Base-by-base conservation (phyloP, 2,329 filamentous ascomycete species). In the Apiospora marii region DNA sequence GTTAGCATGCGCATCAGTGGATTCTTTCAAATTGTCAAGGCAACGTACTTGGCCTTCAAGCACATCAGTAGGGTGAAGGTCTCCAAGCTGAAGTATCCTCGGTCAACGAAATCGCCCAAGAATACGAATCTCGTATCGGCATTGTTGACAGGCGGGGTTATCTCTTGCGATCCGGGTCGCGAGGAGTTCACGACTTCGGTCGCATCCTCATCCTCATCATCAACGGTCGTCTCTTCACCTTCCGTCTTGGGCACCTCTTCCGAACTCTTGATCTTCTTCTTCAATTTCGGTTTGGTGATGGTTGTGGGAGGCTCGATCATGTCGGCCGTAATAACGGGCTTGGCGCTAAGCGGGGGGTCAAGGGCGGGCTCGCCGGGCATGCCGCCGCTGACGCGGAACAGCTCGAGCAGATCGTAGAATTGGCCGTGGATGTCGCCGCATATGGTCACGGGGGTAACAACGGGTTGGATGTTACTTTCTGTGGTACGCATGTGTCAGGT, bases 401-500 rank as follows among this genome's bases (percentile, higher is more conserved):
- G 91, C 86, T 99, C 96, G 74, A 98, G 91, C 13, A 99, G 88
- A 83, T 99, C 96, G 85, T 99, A 98, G 83, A 98, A 98, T 85
- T 99, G 96, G 78, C 96, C 96, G 84, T 99, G 96, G 75, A 99
- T 98, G 82, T 99, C 96, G 81, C 96, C 96, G 80, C 96, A 98
- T 75, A 99, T 93, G 6, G 96, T 99, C 75, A 99, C 96, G 8
- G 96, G 96, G 0, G 96, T 98, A 71, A 93, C 91, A 27, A 99
- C 96, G n/a, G 96, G 96, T 82, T 98, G 96, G 73, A 99, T 98
- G 82, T 99, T 99, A 76, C 95, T 98, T 85, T 99, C 96, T 97
- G 49, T 48, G 72, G 69, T 14, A 37, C 30, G 10, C 30, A n/a
- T n/a, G 58, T 24, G 58, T 64, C 58, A 64, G 58, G 34, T 34